These are phyloP conservation scores for Colletotrichum falcatum DNA, from an alignment of 2,329 filamentous ascomycete species.

Conservation along the genomic window DNA sequence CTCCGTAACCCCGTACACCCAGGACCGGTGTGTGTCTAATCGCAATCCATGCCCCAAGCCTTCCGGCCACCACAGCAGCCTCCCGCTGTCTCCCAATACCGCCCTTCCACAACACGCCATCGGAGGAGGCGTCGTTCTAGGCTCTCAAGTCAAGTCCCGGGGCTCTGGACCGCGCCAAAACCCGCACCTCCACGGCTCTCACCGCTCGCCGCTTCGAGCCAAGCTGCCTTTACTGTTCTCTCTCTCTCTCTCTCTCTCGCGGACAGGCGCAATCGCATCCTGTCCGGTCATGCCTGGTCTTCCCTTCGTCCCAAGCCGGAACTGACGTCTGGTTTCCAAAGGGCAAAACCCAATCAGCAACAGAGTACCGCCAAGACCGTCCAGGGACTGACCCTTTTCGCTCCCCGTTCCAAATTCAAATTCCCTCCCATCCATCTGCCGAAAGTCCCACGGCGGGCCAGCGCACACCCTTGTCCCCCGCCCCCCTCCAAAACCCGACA, in stretches of 20 bases:
- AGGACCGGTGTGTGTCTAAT: too few relatives aligned
- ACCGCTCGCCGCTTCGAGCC: neutral
- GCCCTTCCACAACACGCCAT: conserved; percentile 27
- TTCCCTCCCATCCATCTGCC: conserved; percentile 31
- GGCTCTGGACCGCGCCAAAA: neutral
- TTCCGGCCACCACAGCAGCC: too few relatives aligned
- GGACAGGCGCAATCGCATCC: neutral
- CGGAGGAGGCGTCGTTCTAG: neutral
- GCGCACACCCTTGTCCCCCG: conserved; percentile 18
- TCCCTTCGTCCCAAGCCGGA: neutral
- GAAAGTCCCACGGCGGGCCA: conserved; percentile 27
- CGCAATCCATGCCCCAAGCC: too few relatives aligned
- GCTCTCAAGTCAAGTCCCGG: neutral
- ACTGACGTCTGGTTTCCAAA: neutral
- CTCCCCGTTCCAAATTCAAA: neutral
- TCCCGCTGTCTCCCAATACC: neutral
- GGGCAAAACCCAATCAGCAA: neutral
- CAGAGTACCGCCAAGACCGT: neutral
- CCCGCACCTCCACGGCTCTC: neutral
- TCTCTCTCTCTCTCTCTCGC: neutral
- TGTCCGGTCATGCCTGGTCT: neutral
- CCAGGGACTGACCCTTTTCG: conserved; percentile 31
- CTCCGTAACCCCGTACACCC: too few relatives aligned
- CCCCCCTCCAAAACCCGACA: neutral
- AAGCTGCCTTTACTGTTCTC: neutral